Evolutionary conservation across 2,329 filamentous ascomycete genomes (phyloP), one percentile per base, ranked within the genome.

Genomic region (Paraconiothyrium sp.): DNA sequence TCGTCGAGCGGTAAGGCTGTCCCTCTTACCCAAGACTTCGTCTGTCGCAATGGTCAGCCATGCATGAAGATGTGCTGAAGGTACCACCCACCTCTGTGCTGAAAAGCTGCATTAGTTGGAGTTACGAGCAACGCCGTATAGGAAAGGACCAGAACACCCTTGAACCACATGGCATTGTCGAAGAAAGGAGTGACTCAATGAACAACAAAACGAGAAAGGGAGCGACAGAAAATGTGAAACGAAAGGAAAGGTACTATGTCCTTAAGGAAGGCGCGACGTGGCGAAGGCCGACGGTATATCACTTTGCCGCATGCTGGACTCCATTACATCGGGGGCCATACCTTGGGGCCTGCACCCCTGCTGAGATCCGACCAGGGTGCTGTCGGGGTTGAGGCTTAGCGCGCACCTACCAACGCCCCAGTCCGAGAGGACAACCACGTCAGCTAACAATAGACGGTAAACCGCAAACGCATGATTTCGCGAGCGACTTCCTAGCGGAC

Each of bases 81-180:
- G 13, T n/a, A 14, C 59, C 37, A n/a, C 63, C 57, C 64, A 70
- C 68, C 65, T 63, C 61, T 64, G 39, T 57, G 58, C 39, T 39
- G 62, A 54, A 54, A 58, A 27, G 60, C 59, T 67, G 68, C 67
- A 68, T 67, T 65, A 64, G 58, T 63, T 71, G 65, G 63, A 64
- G 55, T 58, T 67, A 71, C 62, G 65, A 71, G 59, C 47, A 68
- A 65, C 49, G 60, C 62, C 57, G 67, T 67, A 51, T 66, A 69
- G 67, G 66, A 64, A 56, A 72, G 62, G 50, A 67, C 64, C 60
- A 74, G 63, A 64, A 68, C 61, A 59, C 61, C 66, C 68, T 71
- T 75, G 70, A 74, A 69, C 75, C 69, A 76, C 76, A 79, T 79
- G 56, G 76, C 75, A 78, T 76, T 66, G 58, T 74, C 69, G 70